Percentiles rank a stretch among this genome's conserved stretches.
Conservation (phyloP, 2,329 filamentous ascomycete genomes). For the Phaeosphaeria sp. region DNA sequence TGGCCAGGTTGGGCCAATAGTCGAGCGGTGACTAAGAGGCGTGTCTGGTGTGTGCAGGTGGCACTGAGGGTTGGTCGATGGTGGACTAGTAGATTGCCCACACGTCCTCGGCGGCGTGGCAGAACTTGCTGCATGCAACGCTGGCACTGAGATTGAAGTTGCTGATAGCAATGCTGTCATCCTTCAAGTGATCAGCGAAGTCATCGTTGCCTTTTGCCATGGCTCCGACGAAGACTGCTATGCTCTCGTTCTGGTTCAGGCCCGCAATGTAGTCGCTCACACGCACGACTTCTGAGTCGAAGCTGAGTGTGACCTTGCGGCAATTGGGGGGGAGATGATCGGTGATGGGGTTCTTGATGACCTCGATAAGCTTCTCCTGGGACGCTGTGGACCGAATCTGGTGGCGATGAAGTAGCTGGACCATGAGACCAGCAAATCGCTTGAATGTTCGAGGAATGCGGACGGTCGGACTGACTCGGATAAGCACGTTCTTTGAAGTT, state of each 20-base stretch:
- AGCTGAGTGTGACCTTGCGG: constrained; percentile 95
- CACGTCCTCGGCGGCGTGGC: constrained; percentile 94
- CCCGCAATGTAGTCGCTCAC: constrained; percentile 87
- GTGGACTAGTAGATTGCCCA: constrained; percentile 83
- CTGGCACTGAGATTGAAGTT: constrained; percentile 97
- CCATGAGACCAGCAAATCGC: constrained; percentile 98
- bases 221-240: constrained; percentile 96
- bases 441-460: constrained; percentile 98
- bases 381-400: constrained; percentile 97
- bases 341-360: constrained; percentile 97
- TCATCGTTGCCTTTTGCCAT: constrained; percentile 98
- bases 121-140: constrained; percentile 99
- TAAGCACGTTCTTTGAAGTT: constrained; percentile 94
- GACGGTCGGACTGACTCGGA: constrained; percentile 97
- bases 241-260: constrained; percentile 82
- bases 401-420: constrained; percentile 92
- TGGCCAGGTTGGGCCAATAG: constrained; percentile 26
- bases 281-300: constrained; percentile 85
- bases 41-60: constrained; percentile 34
- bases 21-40: constrained; percentile 29
- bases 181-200: constrained; percentile 92
- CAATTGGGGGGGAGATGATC: constrained; percentile 97
- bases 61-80: constrained; percentile 2
- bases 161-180: constrained; percentile 98
- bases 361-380: constrained; percentile 94